A percentile compares a stretch with the other conserved stretches of the same genome.
Conservation (phyloP, 2,329 filamentous ascomycete species). For the Exutisphaerella laricina region DNA sequence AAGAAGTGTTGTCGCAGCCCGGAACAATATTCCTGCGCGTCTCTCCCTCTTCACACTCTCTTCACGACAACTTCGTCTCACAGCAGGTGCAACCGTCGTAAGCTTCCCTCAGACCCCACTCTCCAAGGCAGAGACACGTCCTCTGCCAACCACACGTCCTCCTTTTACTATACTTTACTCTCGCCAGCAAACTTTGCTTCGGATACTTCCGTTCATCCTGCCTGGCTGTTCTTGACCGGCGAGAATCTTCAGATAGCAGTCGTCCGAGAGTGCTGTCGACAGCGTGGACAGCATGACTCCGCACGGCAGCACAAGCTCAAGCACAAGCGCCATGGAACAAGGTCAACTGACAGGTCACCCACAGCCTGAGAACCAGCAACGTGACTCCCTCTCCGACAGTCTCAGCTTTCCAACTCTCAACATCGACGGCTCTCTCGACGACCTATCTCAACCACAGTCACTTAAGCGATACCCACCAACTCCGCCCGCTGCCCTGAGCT, state of each 20-base stretch:
- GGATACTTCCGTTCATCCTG: background rate
- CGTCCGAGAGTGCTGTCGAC: too few relatives aligned
- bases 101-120: too few relatives aligned
- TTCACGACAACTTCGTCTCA: too few relatives aligned
- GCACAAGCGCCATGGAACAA: background rate
- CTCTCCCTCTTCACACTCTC: too few relatives aligned
- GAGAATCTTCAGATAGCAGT: too few relatives aligned
- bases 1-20: too few relatives aligned
- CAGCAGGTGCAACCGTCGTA: too few relatives aligned
- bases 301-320: background rate
- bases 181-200: background rate
- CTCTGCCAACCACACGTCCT: background rate
- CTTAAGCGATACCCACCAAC: constrained; percentile 17
- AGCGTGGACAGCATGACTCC: background rate
- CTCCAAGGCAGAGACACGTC: background rate
- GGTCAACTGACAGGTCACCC: background rate
- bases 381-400: constrained; percentile 6
- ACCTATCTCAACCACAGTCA: constrained; percentile 16
- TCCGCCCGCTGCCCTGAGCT: constrained; percentile 29
- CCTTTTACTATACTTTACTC: background rate
- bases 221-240: too few relatives aligned
- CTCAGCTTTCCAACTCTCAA: constrained; percentile 27
- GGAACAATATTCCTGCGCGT: too few relatives aligned
- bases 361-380: background rate
- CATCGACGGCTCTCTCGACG: constrained; percentile 27